A percentile compares a stretch with the other conserved stretches of the same genome.
phyloP scores from a whole-genome alignment of 2,329 filamentous ascomycete species.

The Neocatenulostroma microsporum region DNA sequence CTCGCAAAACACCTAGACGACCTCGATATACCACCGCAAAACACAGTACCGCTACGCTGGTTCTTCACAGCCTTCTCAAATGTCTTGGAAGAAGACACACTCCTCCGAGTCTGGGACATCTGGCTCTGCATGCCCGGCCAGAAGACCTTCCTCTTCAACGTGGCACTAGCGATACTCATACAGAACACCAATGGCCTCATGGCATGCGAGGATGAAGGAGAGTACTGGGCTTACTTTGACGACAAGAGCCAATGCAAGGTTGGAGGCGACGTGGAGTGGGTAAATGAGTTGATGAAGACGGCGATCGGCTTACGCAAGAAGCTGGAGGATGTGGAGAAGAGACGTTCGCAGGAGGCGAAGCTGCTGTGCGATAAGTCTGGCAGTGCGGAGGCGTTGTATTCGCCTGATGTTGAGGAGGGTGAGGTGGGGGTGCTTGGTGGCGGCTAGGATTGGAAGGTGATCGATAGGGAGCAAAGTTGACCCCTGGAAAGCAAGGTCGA shows the following conservation, averaged over 20 bases:
- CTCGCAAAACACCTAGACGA: constrained; percentile 74
- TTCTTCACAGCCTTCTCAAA: constrained; percentile 93
- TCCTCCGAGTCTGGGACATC: constrained; percentile 96
- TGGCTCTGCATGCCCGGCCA: constrained; percentile 77
- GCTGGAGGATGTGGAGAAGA: constrained; percentile 21
- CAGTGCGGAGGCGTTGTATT: constrained; percentile 10
- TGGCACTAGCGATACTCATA: constrained; percentile 86
- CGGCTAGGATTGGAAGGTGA: no score
- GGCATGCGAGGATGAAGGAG: constrained; percentile 32
- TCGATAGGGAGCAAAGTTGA: no score
- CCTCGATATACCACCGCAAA: constrained; percentile 74
- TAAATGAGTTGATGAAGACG: constrained; percentile 24
- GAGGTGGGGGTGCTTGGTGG: not conserved
- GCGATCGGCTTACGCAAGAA: constrained; percentile 23
- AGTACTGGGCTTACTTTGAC: constrained; percentile 23
- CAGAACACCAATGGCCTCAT: constrained; percentile 79
- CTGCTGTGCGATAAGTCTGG: constrained; percentile 7
- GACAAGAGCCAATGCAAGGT: constrained; percentile 9
- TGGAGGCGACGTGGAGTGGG: constrained; percentile 15
- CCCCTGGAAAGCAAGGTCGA: no score
- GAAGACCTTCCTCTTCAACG: constrained; percentile 80
- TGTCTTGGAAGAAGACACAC: constrained; percentile 80
- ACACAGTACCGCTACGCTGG: constrained; percentile 89
- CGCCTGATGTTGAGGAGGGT: constrained; percentile 3
- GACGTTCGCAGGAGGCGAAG: constrained; percentile 18